Base-by-base conservation (phyloP, 2,329 filamentous ascomycete genomes). In the Neocatenulostroma microsporum region DNA sequence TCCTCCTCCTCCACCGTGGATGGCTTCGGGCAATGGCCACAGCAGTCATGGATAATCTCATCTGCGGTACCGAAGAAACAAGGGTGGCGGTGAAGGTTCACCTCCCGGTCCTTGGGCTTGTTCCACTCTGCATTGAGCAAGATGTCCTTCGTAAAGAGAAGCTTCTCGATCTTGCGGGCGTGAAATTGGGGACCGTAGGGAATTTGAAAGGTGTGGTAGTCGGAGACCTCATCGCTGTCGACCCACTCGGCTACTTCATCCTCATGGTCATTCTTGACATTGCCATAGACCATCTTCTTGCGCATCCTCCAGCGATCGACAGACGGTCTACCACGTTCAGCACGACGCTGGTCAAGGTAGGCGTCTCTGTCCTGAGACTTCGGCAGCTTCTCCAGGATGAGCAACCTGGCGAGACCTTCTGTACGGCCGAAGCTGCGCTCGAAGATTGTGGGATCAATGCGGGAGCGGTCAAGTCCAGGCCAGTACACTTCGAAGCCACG, bases 111-210 rank as follows among this genome's bases (percentile, higher is more conserved):
- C 42, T 84, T 78, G 1, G 73, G 68, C 45, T 81, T 78, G 49
- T 91, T 93, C 85, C 86, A 93, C 54, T 93, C 84, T 0, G 83
- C 83, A 50, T 93, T 91, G 13, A 93, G 72, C 6, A 93, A 68
- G 13, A 93, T 59, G 55, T 94, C 86, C 45, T 84, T 81, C 2
- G 81, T 84, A 54, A 85, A 93, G 29, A 87, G 74, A 1, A 93
- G 67, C 53, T 82, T 87, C 58, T 93, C 84, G 38, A 93, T 88
- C 50, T 78, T 78, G 51, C 76, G 78, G 11, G 80, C 78, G 38
- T 64, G 53, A 43, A 61, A 63, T 29, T 62, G 62, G 3, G 58
- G 56, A 3, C 80, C 81, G 44, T 83, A 86, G 0, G 78, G 80
- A 21, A 84, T 72, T 6, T 74, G 82, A 43, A 66, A 67, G 1